Evolutionary conservation across 2,329 filamentous ascomycete species (phyloP), one percentile per base, ranked within the genome.

Genomic region (Hymenoscyphus albidus): DNA sequence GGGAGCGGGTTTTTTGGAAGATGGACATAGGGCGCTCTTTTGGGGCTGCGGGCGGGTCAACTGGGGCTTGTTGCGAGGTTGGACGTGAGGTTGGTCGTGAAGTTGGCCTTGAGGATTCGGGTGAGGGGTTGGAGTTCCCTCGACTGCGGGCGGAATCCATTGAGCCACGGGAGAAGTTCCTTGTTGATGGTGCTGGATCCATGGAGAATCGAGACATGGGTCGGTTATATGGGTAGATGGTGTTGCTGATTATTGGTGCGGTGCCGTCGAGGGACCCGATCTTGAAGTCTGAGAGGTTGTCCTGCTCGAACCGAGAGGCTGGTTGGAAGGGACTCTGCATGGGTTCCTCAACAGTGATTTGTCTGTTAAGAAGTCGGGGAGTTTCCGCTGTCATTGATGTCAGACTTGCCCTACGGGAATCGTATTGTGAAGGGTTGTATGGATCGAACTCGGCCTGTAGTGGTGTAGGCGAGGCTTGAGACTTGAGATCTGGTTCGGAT

Each of bases 1-100:
- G 63, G 7, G 69, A 71, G 31, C 71, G 70, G 1, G 71, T 73
- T 62, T 68, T 71, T 16, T 70, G 67, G 58, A 73, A 73, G 44
- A 73, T 66, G 18, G 61, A 67, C 22, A 58, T 57, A 31, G 32
- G 62, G 7, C 55, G 63, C n/a, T 35, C 59, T 54, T 5, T 57
- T 48, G 32, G 18, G 40, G 27, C 18, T 35, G 22, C 22, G 40
- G 12, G 38, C 16, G 22, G 27, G 44, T 58, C 32, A 13, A 35
- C 39, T n/a, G 48, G 39, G 32, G 54, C n/a, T 54, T n/a, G 31
- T 10, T 39, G 48, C n/a, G 22, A 58, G 12, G 16, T 22, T 58
- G 22, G 58, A 13, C n/a, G 58, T 10, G 55, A 38, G 31, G 31
- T 57, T 18, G 55, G 54, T 56, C 22, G 54, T 35, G 54, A 27